These are phyloP conservation scores for Eimeria praecox DNA, from an alignment of 169 alveolate genomes.

Conservation along the genomic window DNA sequence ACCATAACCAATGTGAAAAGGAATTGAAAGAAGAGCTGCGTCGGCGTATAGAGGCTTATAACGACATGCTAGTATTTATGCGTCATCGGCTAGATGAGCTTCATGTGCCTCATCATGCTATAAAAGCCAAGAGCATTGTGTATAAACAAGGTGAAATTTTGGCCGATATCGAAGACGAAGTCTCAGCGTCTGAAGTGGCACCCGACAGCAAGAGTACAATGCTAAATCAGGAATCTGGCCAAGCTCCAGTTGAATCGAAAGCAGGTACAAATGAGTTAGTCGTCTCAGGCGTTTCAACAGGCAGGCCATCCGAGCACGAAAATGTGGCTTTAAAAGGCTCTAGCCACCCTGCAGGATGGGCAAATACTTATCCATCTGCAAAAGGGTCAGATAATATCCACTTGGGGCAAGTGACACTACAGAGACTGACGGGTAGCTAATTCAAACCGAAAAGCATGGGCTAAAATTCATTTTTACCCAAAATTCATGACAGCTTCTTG, in stretches of 20 bases:
- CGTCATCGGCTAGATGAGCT: slow-evolving; percentile 29
- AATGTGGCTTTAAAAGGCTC: background rate
- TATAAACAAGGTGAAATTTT: background rate
- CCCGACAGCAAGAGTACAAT: background rate
- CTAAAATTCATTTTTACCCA: background rate
- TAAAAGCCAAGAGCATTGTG: slow-evolving; percentile 2
- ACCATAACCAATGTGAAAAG: background rate
- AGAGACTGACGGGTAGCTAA: background rate
- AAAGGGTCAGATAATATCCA: slow-evolving; percentile 15
- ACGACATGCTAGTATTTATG: slow-evolving; percentile 24
- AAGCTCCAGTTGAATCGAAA: background rate
- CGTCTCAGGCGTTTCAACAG: background rate
- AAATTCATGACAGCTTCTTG: background rate
- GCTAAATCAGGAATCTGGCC: background rate
- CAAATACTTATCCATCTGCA: slow-evolving; percentile 12
- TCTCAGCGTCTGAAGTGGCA: background rate
- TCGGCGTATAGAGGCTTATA: background rate
- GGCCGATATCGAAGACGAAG: background rate
- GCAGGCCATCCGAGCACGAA: background rate
- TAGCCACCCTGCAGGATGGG: slow-evolving; percentile 39
- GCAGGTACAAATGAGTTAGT: background rate
- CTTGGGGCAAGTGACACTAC: background rate
- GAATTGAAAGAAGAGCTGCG: background rate
- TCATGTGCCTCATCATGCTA: background rate
- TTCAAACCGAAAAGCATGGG: background rate